phyloP scores from a whole-genome alignment of 208 protist genomes.

The Trypanosomatidae sp. region DNA sequence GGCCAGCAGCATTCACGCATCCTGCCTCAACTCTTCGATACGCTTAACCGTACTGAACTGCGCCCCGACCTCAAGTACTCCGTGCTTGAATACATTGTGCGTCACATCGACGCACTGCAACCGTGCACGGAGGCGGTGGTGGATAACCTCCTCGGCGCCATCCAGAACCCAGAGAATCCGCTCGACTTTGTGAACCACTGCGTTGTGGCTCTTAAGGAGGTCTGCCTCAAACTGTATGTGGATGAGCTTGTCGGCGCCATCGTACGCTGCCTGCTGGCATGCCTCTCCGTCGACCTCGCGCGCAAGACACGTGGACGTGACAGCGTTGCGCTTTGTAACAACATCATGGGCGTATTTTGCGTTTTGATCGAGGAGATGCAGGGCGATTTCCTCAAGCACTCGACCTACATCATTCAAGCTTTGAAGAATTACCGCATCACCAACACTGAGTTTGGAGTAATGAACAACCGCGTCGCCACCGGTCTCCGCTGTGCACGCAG shows the following conservation, averaged over 20 bases:
- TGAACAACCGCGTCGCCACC: constrained; percentile 55
- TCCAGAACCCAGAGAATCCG: constrained; percentile 42
- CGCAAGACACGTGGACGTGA: constrained; percentile 25
- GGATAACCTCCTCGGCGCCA: constrained; percentile 54
- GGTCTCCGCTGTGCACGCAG: constrained; percentile 45
- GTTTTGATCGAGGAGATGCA: constrained; percentile 63
- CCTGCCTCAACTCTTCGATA: constrained; percentile 73
- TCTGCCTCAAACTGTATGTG: constrained; percentile 65
- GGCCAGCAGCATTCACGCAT: constrained; percentile 41
- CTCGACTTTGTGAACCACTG: constrained; percentile 57
- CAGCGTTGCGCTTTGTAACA: constrained; percentile 38
- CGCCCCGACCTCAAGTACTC: constrained; percentile 64
- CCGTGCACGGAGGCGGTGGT: constrained; percentile 58
- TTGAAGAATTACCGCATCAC: constrained; percentile 71
- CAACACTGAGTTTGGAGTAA: constrained; percentile 54
- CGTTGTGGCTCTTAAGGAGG: constrained; percentile 60
- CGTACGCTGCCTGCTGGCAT: constrained; percentile 67
- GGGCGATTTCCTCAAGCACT: constrained; percentile 79
- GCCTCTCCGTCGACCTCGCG: constrained; percentile 34
- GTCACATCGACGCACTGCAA: constrained; percentile 62
- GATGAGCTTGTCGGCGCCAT: constrained; percentile 79
- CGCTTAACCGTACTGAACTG: constrained; percentile 54
- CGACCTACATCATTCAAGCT: constrained; percentile 58
- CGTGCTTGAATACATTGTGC: constrained; percentile 77
- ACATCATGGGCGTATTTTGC: constrained; percentile 79